Conservation (phyloP, 1,139 yeast genomes). For the Debaryomyces subglobosus region DNA sequence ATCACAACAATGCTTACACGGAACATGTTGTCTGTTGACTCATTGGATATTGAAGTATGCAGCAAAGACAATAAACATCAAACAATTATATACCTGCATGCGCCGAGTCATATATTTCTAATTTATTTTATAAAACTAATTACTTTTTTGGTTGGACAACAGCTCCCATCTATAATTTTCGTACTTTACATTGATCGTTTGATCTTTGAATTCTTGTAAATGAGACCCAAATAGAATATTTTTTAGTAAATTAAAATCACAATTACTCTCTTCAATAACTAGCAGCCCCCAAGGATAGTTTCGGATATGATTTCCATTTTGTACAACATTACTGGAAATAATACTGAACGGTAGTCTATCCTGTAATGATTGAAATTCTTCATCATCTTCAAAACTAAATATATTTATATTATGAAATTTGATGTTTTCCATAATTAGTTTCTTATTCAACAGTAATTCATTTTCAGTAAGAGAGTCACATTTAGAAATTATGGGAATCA, state of each 20-base stretch:
- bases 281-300: slow-evolving; percentile 20
- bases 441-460: slow-evolving; percentile 49
- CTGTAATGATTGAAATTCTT: slow-evolving; percentile 18
- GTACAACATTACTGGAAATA: slow-evolving; percentile 19
- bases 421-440: slow-evolving; percentile 47
- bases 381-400: slow-evolving; percentile 46
- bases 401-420: slow-evolving; percentile 45
- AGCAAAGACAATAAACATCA: neutral
- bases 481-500: slow-evolving; percentile 60
- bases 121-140: neutral
- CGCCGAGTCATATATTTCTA: neutral
- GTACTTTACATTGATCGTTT: slow-evolving; percentile 60
- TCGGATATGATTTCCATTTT: slow-evolving; percentile 14
- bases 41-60: neutral
- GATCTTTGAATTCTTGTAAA: slow-evolving; percentile 66
- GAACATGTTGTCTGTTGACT: neutral
- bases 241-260: slow-evolving; percentile 61
- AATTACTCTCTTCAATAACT: slow-evolving; percentile 50
- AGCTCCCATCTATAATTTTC: slow-evolving; percentile 56
- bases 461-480: slow-evolving; percentile 57
- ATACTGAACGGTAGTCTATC: slow-evolving; percentile 25
- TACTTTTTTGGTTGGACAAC: slow-evolving; percentile 11
- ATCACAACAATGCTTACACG: too few species aligned
- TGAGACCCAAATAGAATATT: slow-evolving; percentile 66
- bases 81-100: neutral